Conservation (phyloP, 2,329 filamentous ascomycete species). For the Tolypocladium endophyticum region DNA sequence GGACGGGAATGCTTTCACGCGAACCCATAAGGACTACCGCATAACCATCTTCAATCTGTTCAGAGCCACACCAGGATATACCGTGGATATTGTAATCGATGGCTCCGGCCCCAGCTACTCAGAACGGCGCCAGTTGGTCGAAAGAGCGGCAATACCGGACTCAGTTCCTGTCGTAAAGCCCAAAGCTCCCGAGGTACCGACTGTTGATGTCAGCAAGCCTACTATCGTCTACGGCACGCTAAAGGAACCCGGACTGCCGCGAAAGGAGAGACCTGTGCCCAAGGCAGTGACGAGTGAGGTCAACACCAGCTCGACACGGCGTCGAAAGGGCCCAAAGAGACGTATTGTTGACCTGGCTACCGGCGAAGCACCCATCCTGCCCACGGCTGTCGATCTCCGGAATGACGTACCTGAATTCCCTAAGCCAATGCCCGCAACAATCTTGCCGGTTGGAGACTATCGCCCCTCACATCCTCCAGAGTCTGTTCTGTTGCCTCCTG, state of each 20-base stretch:
- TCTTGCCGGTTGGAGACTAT: conserved; percentile 26
- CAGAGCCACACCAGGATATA: conserved; percentile 77
- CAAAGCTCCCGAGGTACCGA: conserved; percentile 48
- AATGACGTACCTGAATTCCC: conserved; percentile 8
- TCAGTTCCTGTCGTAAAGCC: conserved; percentile 71
- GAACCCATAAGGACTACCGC: conserved; percentile 75
- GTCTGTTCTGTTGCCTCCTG: conserved; percentile 19
- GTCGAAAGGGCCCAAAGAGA: conserved; percentile 48
- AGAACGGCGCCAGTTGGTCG: conserved; percentile 75
- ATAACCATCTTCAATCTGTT: conserved; percentile 95
- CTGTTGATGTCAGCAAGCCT: conserved; percentile 59
- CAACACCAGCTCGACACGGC: conserved; percentile 48
- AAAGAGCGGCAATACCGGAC: conserved; percentile 66
- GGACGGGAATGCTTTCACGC: conserved; percentile 81
- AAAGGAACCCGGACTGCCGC: conserved; percentile 40
- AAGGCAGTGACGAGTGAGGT: conserved; percentile 47
- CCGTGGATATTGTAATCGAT: conserved; percentile 84
- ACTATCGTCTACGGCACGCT: conserved; percentile 43
- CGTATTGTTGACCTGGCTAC: conserved; percentile 56
- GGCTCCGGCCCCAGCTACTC: conserved; percentile 71
- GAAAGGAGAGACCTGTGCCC: conserved; percentile 47
- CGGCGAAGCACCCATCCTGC: conserved; percentile 26
- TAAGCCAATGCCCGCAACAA: conserved; percentile 8
- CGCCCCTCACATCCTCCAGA: conserved; percentile 33
- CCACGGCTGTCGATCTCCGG: conserved; percentile 17